Percentiles rank a stretch among this genome's conserved stretches.
Conservation (phyloP, 768 basidiomycete genomes). For the Gyrodon lividus region DNA sequence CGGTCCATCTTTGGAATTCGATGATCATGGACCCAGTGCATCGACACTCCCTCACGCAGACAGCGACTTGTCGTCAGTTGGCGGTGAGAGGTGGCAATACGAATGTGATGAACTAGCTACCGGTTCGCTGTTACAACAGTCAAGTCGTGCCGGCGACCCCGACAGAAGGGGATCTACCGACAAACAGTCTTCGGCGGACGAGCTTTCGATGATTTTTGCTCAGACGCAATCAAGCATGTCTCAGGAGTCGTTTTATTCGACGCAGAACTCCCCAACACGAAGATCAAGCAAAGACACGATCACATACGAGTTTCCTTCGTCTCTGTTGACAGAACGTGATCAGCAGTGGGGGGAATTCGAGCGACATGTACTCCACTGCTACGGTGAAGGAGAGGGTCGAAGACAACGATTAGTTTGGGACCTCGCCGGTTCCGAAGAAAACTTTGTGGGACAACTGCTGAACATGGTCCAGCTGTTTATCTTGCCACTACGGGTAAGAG, state of each 20-base stretch:
- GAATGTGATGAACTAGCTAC: constrained; percentile 30
- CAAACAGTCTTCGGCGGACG: constrained; percentile 7
- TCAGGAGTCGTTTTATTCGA: constrained; percentile 27
- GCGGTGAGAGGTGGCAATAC: constrained; percentile 40
- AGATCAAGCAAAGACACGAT: constrained; percentile 11
- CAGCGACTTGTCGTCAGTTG: constrained; percentile 48
- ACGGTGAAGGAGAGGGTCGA: constrained; percentile 52
- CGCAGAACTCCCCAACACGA: constrained; percentile 9
- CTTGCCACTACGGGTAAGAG: constrained; percentile 69
- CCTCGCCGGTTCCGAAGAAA: constrained; percentile 64
- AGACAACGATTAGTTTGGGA: constrained; percentile 70
- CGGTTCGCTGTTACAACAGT: constrained; percentile 29
- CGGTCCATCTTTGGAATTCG: constrained; percentile 36
- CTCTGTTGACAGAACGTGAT: constrained; percentile 10
- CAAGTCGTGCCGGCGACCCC: constrained; percentile 7
- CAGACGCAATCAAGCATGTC: constrained; percentile 19
- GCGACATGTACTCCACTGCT: constrained; percentile 22
- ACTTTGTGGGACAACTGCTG: constrained; percentile 65
- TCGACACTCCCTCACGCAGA: constrained; percentile 36
- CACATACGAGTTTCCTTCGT: constrained; percentile 9
- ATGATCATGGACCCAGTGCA: constrained; percentile 1
- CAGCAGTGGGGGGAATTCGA: constrained; percentile 25
- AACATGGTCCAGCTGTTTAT: constrained; percentile 73
- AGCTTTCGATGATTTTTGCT: constrained; percentile 11
- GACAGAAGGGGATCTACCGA: background rate